phyloP scores from a whole-genome alignment of 257 asterid species.

The Solanum chiquidenum region DNA sequence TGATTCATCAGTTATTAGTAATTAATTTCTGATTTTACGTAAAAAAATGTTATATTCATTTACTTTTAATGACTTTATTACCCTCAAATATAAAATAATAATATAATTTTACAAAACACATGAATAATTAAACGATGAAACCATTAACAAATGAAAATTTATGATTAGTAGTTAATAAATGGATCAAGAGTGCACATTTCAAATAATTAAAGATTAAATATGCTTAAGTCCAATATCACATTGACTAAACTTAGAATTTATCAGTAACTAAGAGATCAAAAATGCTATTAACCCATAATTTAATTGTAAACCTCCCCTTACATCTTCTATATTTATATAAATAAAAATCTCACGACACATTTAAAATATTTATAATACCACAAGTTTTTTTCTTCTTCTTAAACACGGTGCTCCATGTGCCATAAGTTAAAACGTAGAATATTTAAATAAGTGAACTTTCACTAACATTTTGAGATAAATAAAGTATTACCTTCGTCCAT shows the following conservation, averaged over 20 bases:
- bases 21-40: no score
- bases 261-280: neutral
- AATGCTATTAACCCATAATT: neutral
- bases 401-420: neutral
- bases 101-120: no score
- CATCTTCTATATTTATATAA: neutral
- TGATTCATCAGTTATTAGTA: neutral
- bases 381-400: neutral
- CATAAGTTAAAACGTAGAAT: neutral
- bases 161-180: neutral
- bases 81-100: neutral
- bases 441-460: neutral
- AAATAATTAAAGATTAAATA: neutral
- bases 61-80: neutral
- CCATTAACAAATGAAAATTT: neutral
- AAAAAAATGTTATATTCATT: no score
- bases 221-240: neutral
- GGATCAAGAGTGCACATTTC: neutral
- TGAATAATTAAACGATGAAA: neutral
- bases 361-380: no score
- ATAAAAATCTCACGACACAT: neutral
- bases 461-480: neutral
- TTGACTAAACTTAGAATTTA: neutral
- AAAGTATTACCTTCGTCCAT: neutral
- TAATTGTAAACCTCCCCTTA: neutral